Base-by-base conservation (phyloP, 768 basidiomycete species). In the Boletus pseudo-olivaceus region DNA sequence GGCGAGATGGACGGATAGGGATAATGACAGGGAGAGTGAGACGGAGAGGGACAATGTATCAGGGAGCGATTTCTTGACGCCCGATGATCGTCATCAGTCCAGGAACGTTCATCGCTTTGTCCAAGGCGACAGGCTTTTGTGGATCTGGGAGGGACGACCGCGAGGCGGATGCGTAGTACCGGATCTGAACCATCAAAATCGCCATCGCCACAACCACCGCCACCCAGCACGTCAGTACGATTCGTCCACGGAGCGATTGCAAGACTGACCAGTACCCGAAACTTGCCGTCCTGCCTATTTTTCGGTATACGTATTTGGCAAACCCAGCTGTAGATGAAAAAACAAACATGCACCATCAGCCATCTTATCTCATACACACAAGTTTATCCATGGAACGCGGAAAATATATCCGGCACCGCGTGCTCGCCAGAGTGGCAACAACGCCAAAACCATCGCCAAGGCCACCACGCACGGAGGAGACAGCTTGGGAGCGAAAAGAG, bases 1-100 rank as follows among this genome's bases (percentile, higher is more conserved):
- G 19, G 34, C 4, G 6, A 5, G n/a, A 34, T 2, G 17, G 32
- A 7, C 1, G 15, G 23, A 30, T 27, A 7, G 17, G 8, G 5
- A 35, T 35, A 17, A 10, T 9, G 3, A 38, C 19, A 38, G 8
- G 9, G 10, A 20, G 8, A 10, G 15, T 17, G 37, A 26, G 23
- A 15, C 7, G 10, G 30, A 40, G 30, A 37, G 17, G 10, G 26
- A 56, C 7, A 45, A 37, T 9, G 9, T 20, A 20, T 67, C 55
- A 70, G 47, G 39, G 53, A 3, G 43, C 26, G 26, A 64, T 42
- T 52, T 63, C 70, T 57, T 70, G 74, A 45, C 83, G 75, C 44
- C 71, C 72, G 47, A 84, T 26, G 64, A 90, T 80, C 37, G 85
- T 89, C 89, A 90, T 91, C 30, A 89, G 76, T 9, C 88, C 89